Evolutionary conservation across 1,139 yeast species (phyloP).

Genomic region (Nakaseomyces glabratus): DNA sequence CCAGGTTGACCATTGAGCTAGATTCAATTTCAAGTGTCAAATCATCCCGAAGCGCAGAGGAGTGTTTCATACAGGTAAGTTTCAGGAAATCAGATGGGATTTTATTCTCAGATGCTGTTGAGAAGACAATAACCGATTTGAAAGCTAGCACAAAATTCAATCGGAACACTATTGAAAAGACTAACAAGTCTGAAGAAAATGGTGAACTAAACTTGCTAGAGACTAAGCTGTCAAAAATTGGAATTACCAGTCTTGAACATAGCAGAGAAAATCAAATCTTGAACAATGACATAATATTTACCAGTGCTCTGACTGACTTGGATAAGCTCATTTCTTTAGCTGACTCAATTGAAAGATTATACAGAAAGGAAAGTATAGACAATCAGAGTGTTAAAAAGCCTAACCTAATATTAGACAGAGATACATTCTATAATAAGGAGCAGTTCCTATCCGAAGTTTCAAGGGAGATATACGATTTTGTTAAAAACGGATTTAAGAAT

Average conservation of each 20-base stretch:
- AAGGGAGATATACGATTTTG: slow-evolving; percentile 51
- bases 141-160: slow-evolving; percentile 24
- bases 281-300: slow-evolving; percentile 54
- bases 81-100: slow-evolving; percentile 54
- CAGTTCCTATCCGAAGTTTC: slow-evolving; percentile 35
- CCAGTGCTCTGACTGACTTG: slow-evolving; percentile 66
- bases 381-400: slow-evolving; percentile 16
- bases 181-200: slow-evolving; percentile 25
- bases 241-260: slow-evolving; percentile 65
- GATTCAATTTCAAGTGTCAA: slow-evolving; percentile 14
- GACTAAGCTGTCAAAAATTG: slow-evolving; percentile 31
- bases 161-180: slow-evolving; percentile 31
- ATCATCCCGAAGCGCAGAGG: slow-evolving; percentile 27
- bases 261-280: slow-evolving; percentile 48
- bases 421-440: slow-evolving; percentile 28
- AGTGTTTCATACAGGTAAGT: slow-evolving; percentile 42
- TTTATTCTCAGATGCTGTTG: slow-evolving; percentile 38
- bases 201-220: slow-evolving; percentile 17
- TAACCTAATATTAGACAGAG: slow-evolving; percentile 31
- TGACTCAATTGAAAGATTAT: slow-evolving; percentile 57
- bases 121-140: slow-evolving; percentile 37
- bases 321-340: slow-evolving; percentile 72
- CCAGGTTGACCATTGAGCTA: slow-evolving; percentile 26
- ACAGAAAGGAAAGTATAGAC: slow-evolving; percentile 19
- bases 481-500: slow-evolving; percentile 32